Evolutionary conservation across 805 yeast genomes (phyloP).

Genomic region (Metschnikowia peoriensis): DNA sequence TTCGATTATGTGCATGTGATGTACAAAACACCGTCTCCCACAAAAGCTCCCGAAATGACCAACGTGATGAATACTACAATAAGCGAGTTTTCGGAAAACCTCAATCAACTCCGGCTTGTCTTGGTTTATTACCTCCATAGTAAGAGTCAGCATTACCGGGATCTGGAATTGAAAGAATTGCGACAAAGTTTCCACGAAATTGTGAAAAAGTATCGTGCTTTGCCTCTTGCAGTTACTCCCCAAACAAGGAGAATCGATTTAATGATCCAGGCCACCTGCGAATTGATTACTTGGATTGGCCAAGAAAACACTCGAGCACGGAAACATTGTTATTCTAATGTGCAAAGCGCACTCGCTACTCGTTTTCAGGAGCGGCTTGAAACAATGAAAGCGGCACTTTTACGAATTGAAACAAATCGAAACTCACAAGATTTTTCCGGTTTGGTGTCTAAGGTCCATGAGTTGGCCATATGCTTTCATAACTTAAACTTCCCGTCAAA

Average conservation of each 20-base stretch:
- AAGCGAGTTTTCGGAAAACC: not conserved
- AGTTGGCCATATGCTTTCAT: not conserved
- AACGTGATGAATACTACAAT: not conserved
- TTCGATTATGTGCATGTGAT: not conserved
- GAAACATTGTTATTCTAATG: not conserved
- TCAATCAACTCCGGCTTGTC: not conserved
- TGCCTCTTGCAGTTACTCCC: not conserved
- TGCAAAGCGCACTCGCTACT: constrained; percentile 3
- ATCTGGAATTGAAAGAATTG: not conserved
- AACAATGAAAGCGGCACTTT: not conserved
- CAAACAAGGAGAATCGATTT: not conserved
- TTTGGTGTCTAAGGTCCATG: not conserved
- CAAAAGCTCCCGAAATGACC: not conserved
- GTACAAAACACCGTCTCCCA: not conserved
- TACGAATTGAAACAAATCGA: not conserved
- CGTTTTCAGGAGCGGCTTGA: not conserved
- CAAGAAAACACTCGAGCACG: not conserved
- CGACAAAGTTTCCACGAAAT: not conserved
- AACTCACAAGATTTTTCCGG: not conserved
- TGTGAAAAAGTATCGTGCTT: not conserved
- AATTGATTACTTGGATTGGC: not conserved
- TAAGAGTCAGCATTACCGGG: constrained; percentile 1
- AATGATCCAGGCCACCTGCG: not conserved
- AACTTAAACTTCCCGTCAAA: constrained; percentile 1
- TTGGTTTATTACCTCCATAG: not conserved